phyloP scores from a whole-genome alignment of 345 rosid genomes.

The Ceriops decandra region DNA sequence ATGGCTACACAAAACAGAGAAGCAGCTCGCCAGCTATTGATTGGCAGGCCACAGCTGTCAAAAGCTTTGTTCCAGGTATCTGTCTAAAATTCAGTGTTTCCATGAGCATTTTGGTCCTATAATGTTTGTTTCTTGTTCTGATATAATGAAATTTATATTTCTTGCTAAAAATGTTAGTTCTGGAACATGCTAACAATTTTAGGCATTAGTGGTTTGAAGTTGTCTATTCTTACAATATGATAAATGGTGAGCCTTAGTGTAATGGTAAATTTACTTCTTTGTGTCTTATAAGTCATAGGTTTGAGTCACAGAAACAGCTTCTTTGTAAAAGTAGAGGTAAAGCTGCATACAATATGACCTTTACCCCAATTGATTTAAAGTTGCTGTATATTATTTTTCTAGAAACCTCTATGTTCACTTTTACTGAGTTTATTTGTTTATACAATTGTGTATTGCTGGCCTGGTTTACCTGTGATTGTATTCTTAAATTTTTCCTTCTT shows the following conservation, averaged over 20 bases:
- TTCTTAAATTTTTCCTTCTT: not conserved
- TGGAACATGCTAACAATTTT: not conserved
- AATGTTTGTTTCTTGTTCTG: not conserved
- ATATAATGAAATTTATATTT: not conserved
- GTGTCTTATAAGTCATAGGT: too few relatives aligned
- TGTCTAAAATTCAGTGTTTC: constrained; percentile 10
- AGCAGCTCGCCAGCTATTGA: constrained; percentile 67
- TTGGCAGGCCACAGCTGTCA: constrained; percentile 63
- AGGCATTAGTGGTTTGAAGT: not conserved
- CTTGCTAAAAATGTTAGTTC: not conserved
- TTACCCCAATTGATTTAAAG: not conserved
- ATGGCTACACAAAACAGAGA: constrained; percentile 75
- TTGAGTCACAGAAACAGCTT: too few relatives aligned
- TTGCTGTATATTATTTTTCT: not conserved
- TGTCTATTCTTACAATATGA: too few relatives aligned
- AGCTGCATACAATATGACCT: too few relatives aligned
- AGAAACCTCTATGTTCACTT: not conserved
- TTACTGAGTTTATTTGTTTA: not conserved
- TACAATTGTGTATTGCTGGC: not conserved
- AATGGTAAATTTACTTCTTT: too few relatives aligned
- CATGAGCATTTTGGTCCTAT: not conserved
- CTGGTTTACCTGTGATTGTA: too few relatives aligned
- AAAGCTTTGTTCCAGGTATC: constrained; percentile 90
- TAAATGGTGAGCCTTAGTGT: too few relatives aligned
- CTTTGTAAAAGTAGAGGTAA: too few relatives aligned